phyloP scores from a whole-genome alignment of 306 rosid genomes.

The Rosa chinensis region DNA sequence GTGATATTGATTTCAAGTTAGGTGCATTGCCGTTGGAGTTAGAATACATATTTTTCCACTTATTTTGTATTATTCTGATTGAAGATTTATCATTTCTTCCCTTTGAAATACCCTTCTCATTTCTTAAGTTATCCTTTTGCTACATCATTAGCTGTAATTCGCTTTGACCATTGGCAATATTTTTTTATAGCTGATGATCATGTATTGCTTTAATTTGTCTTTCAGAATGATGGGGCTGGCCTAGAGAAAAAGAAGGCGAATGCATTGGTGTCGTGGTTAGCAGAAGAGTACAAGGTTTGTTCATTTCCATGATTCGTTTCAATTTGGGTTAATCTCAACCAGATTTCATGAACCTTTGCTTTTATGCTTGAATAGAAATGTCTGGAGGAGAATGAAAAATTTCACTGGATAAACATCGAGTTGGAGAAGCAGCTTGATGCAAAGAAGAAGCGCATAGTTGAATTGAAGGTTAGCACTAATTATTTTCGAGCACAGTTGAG shows the following conservation, averaged over 20 bases:
- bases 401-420: conserved; percentile 45
- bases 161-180: background rate
- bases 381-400: conserved; percentile 61
- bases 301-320: background rate
- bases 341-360: background rate
- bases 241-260: background rate
- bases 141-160: background rate
- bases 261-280: background rate
- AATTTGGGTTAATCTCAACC: background rate
- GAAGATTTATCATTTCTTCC: background rate
- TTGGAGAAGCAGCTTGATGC: conserved; percentile 66
- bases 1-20: background rate
- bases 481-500: background rate
- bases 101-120: background rate
- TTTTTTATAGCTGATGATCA: background rate
- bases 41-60: too few species aligned
- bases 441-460: conserved; percentile 23
- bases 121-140: background rate
- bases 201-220: background rate
- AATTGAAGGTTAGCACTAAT: background rate
- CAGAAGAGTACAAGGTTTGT: background rate
- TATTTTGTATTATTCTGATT: background rate
- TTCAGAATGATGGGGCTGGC: background rate
- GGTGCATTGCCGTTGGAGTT: background rate
- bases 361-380: conserved; percentile 13